A percentile compares a stretch with the other conserved stretches of the same genome.
Evolutionary conservation across 495 filamentous ascomycete genomes (phyloP).

Genomic region (Penicillium steckii): DNA sequence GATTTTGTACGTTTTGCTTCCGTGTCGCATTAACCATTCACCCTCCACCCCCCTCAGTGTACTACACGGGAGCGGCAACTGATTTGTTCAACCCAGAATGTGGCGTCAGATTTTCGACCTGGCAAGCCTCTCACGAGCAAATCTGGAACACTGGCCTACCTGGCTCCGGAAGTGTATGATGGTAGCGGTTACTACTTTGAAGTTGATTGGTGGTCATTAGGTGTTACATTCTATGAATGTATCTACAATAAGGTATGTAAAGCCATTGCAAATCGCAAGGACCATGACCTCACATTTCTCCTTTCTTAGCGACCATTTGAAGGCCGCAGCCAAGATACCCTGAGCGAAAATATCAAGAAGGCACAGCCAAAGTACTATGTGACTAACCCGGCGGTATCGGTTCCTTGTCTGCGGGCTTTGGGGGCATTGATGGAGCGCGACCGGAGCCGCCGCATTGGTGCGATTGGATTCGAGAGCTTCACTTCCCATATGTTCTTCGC

Average conservation of each 20-base stretch:
- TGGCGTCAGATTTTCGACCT: conserved; percentile 86
- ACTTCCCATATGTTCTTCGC: conserved; percentile 87
- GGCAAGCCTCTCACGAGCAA: conserved; percentile 89
- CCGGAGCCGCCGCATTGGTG: conserved; percentile 75
- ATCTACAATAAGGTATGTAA: conserved; percentile 91
- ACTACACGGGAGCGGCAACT: conserved; percentile 3
- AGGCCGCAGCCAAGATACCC: conserved; percentile 74
- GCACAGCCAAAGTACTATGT: conserved; percentile 83
- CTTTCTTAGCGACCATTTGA: conserved; percentile 76
- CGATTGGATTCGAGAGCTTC: conserved; percentile 74
- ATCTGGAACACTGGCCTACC: conserved; percentile 92
- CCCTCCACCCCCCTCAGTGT: not conserved
- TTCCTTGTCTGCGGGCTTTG: conserved; percentile 82
- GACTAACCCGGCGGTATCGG: conserved; percentile 84
- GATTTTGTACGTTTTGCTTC: conserved; percentile 90
- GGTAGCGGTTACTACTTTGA: conserved; percentile 82
- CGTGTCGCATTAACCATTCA: not conserved
- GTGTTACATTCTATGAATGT: conserved; percentile 97
- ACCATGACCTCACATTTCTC: conserved; percentile 26
- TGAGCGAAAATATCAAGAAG: conserved; percentile 79
- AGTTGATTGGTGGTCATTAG: conserved; percentile 98
- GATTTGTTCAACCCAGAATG: conserved; percentile 65
- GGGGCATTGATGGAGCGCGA: conserved; percentile 78
- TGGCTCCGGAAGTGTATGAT: conserved; percentile 92
- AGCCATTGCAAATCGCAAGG: not conserved